Base-by-base conservation (phyloP, 441 rosid genomes). In the Jatropha multifida region DNA sequence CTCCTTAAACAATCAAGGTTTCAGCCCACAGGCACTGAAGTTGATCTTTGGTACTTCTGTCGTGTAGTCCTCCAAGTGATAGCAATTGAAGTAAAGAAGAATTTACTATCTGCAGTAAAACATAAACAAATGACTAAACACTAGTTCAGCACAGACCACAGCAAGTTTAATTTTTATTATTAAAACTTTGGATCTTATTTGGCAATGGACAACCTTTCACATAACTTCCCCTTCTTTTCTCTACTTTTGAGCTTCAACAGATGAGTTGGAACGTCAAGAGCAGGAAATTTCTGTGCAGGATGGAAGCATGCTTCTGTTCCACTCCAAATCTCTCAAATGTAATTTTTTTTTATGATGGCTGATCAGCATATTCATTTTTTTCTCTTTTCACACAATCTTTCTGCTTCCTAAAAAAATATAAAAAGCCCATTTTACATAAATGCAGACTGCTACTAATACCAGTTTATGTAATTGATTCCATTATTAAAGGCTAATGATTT, bases 11-110 rank as follows among this genome's bases (percentile, higher is more conserved):
- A 84, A 65, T 74, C 80, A 55, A 88, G 77, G 72, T 78, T 69
- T 86, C 88, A 12, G 75, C 76, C 88, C 85, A 86, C n/a, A 90
- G 74, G 64, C 17, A 52, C 63, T 79, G 80, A 62, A 86, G 79
- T 63, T 80, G 81, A 68, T 77, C 49, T 7, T 40, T 77, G 75
- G 71, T 80, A 72, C 73, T 77, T 69, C 76, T 46, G 66, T 83
- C 80, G 26, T 73, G 69, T 42, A 69, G 60, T 69, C 79, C 83
- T 66, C 49, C 46, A 65, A 23, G 74, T 4, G 87, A 86, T 64
- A 89, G 70, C 87, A 86, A 85, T 62, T 60, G 82, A 68, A 85
- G 77, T 72, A 85, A 68, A 20, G 86, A 81, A 76, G 63, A 32
- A 17, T 86, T 74, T 49, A 89, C 23, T 51, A 74, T 71, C 90